Conservation (phyloP, 2,329 filamentous ascomycete species). For the Paecilomyces variotii region DNA sequence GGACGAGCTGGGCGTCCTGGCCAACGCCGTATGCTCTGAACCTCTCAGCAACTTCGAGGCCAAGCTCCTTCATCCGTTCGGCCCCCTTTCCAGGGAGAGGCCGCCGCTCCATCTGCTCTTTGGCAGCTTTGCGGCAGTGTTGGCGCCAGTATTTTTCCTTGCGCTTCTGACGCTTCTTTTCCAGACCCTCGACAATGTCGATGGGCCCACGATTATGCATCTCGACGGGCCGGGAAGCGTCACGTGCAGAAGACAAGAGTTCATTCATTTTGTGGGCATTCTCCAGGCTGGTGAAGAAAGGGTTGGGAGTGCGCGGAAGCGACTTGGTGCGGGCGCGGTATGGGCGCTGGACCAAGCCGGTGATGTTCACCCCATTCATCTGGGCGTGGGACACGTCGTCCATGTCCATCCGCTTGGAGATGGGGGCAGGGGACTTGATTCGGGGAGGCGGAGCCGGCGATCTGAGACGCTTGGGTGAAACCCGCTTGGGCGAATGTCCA, state of each 20-base stretch:
- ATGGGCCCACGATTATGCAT: conserved; percentile 83
- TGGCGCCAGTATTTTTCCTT: conserved; percentile 90
- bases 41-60: conserved; percentile 79
- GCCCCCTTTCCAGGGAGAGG: conserved; percentile 78
- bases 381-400: conserved; percentile 35
- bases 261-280: conserved; percentile 15
- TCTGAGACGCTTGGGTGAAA: conserved; percentile 59
- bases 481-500: conserved; percentile 37
- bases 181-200: conserved; percentile 92
- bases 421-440: conserved; percentile 43
- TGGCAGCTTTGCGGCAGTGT: conserved; percentile 74
- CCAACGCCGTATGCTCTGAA: conserved; percentile 56
- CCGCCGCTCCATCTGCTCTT: conserved; percentile 52
- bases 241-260: conserved; percentile 28
- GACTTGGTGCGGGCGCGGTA: conserved; percentile 74
- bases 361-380: conserved; percentile 45
- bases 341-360: conserved; percentile 53
- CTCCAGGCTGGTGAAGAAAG: conserved; percentile 47
- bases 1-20: conserved; percentile 54
- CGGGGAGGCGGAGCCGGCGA: conserved; percentile 59
- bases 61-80: conserved; percentile 87
- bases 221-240: conserved; percentile 36
- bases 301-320: conserved; percentile 68
- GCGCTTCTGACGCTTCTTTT: conserved; percentile 86
- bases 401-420: conserved; percentile 31